phyloP scores from a whole-genome alignment of 305 asterid species.

The Solanum hybrid region DNA sequence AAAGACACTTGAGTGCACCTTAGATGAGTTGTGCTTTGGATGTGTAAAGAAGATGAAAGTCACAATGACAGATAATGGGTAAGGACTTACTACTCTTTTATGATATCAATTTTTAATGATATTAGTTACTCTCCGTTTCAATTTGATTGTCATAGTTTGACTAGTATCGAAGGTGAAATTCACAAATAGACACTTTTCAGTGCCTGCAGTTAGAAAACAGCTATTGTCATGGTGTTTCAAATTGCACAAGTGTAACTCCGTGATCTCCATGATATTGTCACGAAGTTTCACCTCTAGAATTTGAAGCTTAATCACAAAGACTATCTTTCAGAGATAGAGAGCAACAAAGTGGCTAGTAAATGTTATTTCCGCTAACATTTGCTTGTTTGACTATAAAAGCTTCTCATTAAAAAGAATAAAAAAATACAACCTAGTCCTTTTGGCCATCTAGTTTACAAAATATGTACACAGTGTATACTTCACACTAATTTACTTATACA shows the following conservation, averaged over 20 bases:
- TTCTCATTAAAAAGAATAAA: neutral
- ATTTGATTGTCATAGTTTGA: neutral
- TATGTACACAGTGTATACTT: neutral
- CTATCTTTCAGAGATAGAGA: neutral
- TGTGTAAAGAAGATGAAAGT: conserved; percentile 48
- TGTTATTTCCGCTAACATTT: neutral
- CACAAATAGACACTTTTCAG: neutral
- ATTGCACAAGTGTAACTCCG: neutral
- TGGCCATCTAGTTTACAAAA: neutral
- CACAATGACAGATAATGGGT: conserved; percentile 45
- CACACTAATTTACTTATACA: neutral
- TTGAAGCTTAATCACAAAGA: neutral
- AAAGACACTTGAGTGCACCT: conserved; percentile 57
- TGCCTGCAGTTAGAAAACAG: neutral
- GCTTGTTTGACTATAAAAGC: neutral
- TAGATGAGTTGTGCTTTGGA: conserved; percentile 77
- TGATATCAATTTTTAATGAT: neutral
- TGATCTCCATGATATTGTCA: neutral
- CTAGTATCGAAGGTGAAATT: neutral
- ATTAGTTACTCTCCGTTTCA: neutral
- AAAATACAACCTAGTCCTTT: neutral
- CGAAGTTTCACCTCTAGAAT: neutral
- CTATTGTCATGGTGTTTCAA: neutral
- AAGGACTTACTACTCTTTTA: neutral
- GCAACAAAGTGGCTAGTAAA: neutral